phyloP scores from a whole-genome alignment of 140 eudicot species.

The Cichorium intybus region DNA sequence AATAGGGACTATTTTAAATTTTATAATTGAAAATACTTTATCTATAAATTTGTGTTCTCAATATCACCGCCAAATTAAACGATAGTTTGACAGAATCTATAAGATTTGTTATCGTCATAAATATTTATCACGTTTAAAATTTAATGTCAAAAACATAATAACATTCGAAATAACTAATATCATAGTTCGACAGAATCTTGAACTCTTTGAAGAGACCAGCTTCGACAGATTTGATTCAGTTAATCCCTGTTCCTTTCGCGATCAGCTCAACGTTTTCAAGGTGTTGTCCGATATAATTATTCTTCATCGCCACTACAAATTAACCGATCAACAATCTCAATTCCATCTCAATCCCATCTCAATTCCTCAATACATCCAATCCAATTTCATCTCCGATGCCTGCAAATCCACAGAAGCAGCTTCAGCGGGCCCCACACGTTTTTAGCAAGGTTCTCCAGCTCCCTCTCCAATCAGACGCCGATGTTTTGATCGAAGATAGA shows the following conservation, averaged over 20 bases:
- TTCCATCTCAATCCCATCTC: not conserved
- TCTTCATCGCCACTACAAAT: conserved; percentile 15
- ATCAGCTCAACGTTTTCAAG: conserved; percentile 2
- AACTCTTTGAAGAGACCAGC: not conserved
- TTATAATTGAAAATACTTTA: no score
- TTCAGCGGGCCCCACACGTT: conserved; percentile 68
- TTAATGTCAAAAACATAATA: no score
- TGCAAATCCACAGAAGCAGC: conserved; percentile 32
- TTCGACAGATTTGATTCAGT: conserved; percentile 10
- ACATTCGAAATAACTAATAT: not conserved
- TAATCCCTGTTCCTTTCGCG: conserved; percentile 12
- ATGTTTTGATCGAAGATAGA: conserved; percentile 54
- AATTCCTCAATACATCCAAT: no score
- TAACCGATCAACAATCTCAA: conserved; percentile 10
- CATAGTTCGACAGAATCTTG: conserved; percentile 13
- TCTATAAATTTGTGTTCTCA: no score
- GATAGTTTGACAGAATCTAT: no score
- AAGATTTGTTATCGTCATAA: no score
- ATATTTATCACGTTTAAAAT: no score
- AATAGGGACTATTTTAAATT: no score
- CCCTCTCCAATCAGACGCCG: conserved; percentile 67
- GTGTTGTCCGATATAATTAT: conserved; percentile 7
- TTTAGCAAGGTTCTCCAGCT: conserved; percentile 65
- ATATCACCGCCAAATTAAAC: no score
- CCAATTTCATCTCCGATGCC: conserved; percentile 32